Base-by-base conservation (phyloP, 2,329 filamentous ascomycete genomes). In the Arthrobotrys conoides region DNA sequence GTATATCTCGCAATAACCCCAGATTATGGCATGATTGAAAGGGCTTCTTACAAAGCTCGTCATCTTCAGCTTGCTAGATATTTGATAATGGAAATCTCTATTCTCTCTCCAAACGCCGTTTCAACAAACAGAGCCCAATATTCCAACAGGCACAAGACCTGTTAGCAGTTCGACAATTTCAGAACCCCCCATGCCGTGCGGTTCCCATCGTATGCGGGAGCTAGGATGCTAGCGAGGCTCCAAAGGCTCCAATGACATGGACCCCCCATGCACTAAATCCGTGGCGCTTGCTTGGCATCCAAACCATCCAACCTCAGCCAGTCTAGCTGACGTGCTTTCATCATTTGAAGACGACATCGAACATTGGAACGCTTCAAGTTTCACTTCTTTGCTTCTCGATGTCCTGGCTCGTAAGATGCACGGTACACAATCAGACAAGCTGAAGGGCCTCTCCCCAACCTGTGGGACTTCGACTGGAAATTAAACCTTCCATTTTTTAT, bases 251-350 rank as follows among this genome's bases (percentile, higher is more conserved):
- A 30, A 44, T 27, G 30, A 68, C 44, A 68, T 24, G 44, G 27
- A 27, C 44, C 65, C 65, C 27, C 49, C 65, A 57, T 68, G 65
- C 49, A 48, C 22, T 20, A 18, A 59, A 57, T 57, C 36, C 48
- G 49, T 68, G 49, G 65, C 65, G 48, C 24, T 51, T 49, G 36
- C 67, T 70, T 70, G 67, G 67, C 67, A 70, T 12, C 51, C 6
- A 41, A 48, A 46, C 33, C 38, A 51, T 22, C 69, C 69, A 71
- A 71, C 69, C 69, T 71, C 30, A 71, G 65, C 69, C n/a, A 18
- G 16, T 27, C 38, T 27, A 51, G 36, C 22, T 65, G 69, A 71
- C 69, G 69, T 71, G 69, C 55, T 71, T 71, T 71, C 44, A 30
- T 20, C 18, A 20, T 30, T 49, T 1, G 41, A 71, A 61, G 55